Base-by-base conservation (phyloP, 164 flowering plant species). In the Liriodendron chinense region DNA sequence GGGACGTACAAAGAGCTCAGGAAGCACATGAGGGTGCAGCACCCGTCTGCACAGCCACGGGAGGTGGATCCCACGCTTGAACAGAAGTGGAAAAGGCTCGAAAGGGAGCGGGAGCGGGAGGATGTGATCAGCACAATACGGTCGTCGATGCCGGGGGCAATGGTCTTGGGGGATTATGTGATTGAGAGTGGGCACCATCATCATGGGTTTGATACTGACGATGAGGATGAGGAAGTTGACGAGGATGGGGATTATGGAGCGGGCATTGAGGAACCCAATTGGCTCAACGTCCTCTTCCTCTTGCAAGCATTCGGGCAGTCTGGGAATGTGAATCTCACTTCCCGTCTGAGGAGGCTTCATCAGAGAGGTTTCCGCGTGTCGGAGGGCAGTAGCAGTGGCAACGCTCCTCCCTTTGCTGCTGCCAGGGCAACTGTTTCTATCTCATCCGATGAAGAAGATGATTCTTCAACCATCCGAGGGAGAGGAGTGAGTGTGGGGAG, bases 141-240 rank as follows among this genome's bases (percentile, higher is more conserved):
- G 66, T 85, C 90, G 47, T 80, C 87, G 9, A 83, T 80, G 83
- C 90, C 90, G 7, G 88, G 87, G 65, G 83, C 88, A 2, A 77
- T 83, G 78, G 82, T 87, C 22, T 74, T 87, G 66, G 90, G 90
- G 20, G 90, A 87, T 75, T 87, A 85, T 73, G 90, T 87, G 56
- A 82, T 87, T 24, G 90, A 87, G 56, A 70, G 83, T 7, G 73
- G 63, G 69, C 69, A 24, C 26, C 47, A 67, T 28, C 47, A 14
- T 34, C 47, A 67, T 63, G 77, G 65, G n/a, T 79, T 83, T 25
- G 80, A 79, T 7, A 83, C 81, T 57, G 82, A 81, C 1, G 47
- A 26, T 2, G 69, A 67, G 1, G 69, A 67, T 26, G 69, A 28
- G 26, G 69, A 67, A 67, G 12, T 67, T 14, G 80, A 22, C 62